Evolutionary conservation across 176 grass and related monocot genomes (phyloP), one percentile per base, ranked within the genome.

Genomic region (Musa acuminata): DNA sequence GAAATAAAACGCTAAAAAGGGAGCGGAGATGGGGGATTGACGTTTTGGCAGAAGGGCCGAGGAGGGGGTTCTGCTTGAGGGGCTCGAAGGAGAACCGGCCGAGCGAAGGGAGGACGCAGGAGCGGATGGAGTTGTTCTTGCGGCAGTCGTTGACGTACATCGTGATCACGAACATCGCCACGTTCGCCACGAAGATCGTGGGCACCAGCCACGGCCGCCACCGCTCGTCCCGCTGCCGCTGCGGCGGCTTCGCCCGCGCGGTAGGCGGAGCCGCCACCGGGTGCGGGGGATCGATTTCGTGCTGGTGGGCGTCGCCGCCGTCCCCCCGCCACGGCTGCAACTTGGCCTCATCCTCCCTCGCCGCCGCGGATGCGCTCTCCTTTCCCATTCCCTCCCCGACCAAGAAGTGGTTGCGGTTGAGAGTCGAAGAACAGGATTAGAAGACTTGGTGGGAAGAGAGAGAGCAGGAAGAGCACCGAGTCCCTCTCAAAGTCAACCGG

Each of bases 111-210:
- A 75, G 89, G 70, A 83, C 17, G 76, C 93, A 96, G 52, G 72
- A 67, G 51, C 20, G 25, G 21, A 52, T 11, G 69, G 62, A 10
- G 50, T 20, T 78, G 76, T 80, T 82, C 11, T 63, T 51, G 9
- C 84, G 94, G 85, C 94, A 98, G 70, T 98, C 59, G 80, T 98
- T 98, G 62, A 98, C 68, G 75, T 75, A 89, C 94, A 98, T 98
- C 77, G 85, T 87, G 29, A 91, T 77, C 11, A 85, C 0, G 79
- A 98, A 98, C 78, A 84, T 29, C 19, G 16, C 17, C 51, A 88
- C 72, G 80, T 91, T 91, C 49, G 90, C 86, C 49, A 29, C 69
- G 14, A 83, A 24, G 50, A 87, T 81, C 23, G 72, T 67, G 19
- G 87, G 78, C 55, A 98, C 94, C 23, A 93, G 53, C 87, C 87